Percentiles rank a stretch among this genome's conserved stretches.
phyloP scores from a whole-genome alignment of 371 early-diverging fungal species.

The Nematocida homosporus region DNA sequence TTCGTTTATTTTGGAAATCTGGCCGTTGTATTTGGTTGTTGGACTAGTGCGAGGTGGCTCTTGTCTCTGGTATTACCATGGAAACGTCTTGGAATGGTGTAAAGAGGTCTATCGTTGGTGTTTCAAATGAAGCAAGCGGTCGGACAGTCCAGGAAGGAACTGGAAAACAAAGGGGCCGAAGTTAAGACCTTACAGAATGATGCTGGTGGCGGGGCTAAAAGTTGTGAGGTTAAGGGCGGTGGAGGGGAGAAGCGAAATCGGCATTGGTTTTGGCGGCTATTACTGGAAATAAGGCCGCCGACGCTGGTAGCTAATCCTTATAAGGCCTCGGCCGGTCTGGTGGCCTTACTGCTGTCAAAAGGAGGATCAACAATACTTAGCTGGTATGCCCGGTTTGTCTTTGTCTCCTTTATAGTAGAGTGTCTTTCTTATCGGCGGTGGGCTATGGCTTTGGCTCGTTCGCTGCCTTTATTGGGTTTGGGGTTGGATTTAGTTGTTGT shows the following conservation, averaged over 20 bases:
- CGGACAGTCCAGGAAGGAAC: too few relatives aligned
- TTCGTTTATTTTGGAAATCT: slow-evolving; percentile 8
- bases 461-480: slow-evolving; percentile 28
- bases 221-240: too few relatives aligned
- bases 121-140: too few relatives aligned
- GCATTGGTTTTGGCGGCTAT: not conserved
- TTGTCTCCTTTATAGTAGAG: not conserved
- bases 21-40: slow-evolving; percentile 30
- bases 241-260: too few relatives aligned
- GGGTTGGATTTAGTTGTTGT: not conserved
- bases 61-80: not conserved
- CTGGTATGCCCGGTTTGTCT: slow-evolving; percentile 1
- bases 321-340: not conserved
- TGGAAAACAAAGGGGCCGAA: too few relatives aligned
- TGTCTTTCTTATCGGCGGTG: not conserved
- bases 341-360: not conserved
- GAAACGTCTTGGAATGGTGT: slow-evolving; percentile 4
- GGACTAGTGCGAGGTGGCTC: not conserved
- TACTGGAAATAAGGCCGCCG: not conserved
- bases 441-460: not conserved
- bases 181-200: too few relatives aligned
- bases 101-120: too few relatives aligned
- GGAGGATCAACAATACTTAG: not conserved
- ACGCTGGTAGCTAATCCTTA: not conserved
- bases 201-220: too few relatives aligned